Base-by-base conservation (phyloP, 768 basidiomycete species). In the Trametes cubensis region DNA sequence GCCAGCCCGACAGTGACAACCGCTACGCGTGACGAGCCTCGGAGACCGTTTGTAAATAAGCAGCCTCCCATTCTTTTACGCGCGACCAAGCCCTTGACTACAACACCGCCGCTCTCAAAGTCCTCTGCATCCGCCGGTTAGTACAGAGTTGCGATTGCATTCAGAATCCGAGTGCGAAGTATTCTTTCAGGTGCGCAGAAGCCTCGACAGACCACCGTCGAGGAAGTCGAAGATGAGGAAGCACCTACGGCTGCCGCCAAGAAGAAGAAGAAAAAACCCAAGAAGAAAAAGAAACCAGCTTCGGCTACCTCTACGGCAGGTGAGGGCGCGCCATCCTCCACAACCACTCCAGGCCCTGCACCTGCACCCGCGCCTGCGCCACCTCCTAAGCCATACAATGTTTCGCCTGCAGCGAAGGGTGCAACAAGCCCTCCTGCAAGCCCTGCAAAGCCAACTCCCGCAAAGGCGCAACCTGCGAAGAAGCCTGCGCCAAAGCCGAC, bases 191-290 rank as follows among this genome's bases (percentile, higher is more conserved):
- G 25, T 45, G 49, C 50, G 20, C 70, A 51, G 50, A 76, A 72
- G 66, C 78, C 73, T 62, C 75, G 74, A 52, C 80, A 77, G 68
- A 78, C 82, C 15, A 88, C 87, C 0, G 79, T 88, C 10, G 90
- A 90, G 67, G 89, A 92, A 44, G 86, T 84, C 0, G 87, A 89
- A 52, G 91, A 90, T 51, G 89, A 88, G 69, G 87, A 84, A 38
- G 81, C 80, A 4, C 74, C 72, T 0, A 56, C 69, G 2, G 50
- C 73, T 1, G 74, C 79, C 2, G 69, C 77, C 48, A 90, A 90
- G 78, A 90, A 89, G 72, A 89, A 90, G 74, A 87, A 87, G 72
- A 88, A 88, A 75, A 90, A 89, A 67, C 75, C 81, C 21, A 90
- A 88, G 78, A 92, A 90, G 72, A 85, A 83, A 72, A 82, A 83